A percentile compares a stretch with the other conserved stretches of the same genome.
phyloP scores from a whole-genome alignment of 495 filamentous ascomycete species.

The Podospora sp. region DNA sequence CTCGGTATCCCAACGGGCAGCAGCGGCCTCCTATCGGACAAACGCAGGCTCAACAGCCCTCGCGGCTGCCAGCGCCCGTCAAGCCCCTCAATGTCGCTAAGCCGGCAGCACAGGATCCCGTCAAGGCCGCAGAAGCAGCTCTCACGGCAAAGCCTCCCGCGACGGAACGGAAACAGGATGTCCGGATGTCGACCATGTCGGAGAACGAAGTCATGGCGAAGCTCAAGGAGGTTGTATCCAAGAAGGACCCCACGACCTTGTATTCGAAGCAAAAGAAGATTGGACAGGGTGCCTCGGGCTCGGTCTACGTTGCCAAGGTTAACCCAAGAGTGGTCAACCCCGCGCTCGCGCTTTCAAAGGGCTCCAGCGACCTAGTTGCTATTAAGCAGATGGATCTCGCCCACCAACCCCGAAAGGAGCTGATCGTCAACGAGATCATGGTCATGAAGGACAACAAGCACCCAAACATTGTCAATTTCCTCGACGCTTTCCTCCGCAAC shows the following conservation, averaged over 20 bases:
- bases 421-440: slow-evolving; percentile 99
- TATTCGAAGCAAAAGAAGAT: slow-evolving; percentile 99
- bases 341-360: slow-evolving; percentile 63
- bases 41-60: slow-evolving; percentile 50
- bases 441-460: slow-evolving; percentile 99
- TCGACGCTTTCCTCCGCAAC: slow-evolving; percentile 94
- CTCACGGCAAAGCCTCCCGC: slow-evolving; percentile 72
- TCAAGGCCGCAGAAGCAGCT: slow-evolving; percentile 81
- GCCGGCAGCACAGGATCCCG: slow-evolving; percentile 62
- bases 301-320: slow-evolving; percentile 95
- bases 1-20: slow-evolving; percentile 47
- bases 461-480: slow-evolving; percentile 97
- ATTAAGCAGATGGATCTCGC: slow-evolving; percentile 99
- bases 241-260: slow-evolving; percentile 84
- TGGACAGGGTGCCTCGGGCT: slow-evolving; percentile 95
- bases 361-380: slow-evolving; percentile 78
- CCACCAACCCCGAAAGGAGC: slow-evolving; percentile 94
- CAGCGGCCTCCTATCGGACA: slow-evolving; percentile 39
- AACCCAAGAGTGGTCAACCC: slow-evolving; percentile 61
- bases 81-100: slow-evolving; percentile 95
- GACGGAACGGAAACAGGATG: slow-evolving; percentile 73
- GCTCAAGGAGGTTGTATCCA: slow-evolving; percentile 87
- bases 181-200: slow-evolving; percentile 96
- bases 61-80: slow-evolving; percentile 69
- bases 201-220: slow-evolving; percentile 97